A percentile compares a stretch with the other conserved stretches of the same genome.
These are phyloP conservation scores for Penicillium hesseltinei DNA, from an alignment of 2,329 filamentous ascomycete genomes.

Conservation along the genomic window DNA sequence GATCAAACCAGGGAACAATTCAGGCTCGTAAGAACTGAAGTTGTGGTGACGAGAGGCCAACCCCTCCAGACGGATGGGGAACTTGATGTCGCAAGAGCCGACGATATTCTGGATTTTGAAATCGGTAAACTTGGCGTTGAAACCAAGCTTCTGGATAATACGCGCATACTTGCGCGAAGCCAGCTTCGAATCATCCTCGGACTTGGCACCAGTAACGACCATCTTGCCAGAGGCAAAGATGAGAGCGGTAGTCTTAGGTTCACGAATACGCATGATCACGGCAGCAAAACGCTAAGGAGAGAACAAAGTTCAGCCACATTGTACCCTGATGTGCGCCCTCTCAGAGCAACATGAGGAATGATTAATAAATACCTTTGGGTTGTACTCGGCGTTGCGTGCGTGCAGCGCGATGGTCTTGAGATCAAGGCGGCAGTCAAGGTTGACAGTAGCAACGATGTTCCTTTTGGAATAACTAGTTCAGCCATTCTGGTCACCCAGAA, in stretches of 20 bases:
- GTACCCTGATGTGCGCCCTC: constrained; percentile 34
- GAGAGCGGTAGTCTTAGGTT: constrained; percentile 95
- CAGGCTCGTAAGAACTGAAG: constrained; percentile 98
- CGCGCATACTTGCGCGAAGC: constrained; percentile 96
- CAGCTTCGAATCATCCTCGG: constrained; percentile 95
- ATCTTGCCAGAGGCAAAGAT: constrained; percentile 99
- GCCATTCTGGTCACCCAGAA: constrained; percentile 48
- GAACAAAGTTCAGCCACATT: constrained; percentile 46
- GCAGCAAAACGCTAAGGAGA: constrained; percentile 84
- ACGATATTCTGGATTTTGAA: constrained; percentile 99
- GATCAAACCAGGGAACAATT: constrained; percentile 97
- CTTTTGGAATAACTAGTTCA: constrained; percentile 58
- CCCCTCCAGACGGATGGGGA: constrained; percentile 94
- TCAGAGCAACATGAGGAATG: constrained; percentile 32
- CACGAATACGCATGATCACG: constrained; percentile 99
- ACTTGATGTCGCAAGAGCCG: constrained; percentile 98
- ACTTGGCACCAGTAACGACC: constrained; percentile 98
- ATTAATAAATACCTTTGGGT: constrained; percentile 73
- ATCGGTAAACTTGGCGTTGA: constrained; percentile 99
- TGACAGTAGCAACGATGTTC: constrained; percentile 99
- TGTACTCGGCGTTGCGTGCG: constrained; percentile 97
- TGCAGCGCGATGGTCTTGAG: constrained; percentile 98
- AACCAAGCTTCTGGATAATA: constrained; percentile 99
- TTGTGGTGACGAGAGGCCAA: constrained; percentile 96
- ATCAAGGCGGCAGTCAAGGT: constrained; percentile 94